Conservation (phyloP, 1,284 basidiomycete species). For the Cutaneotrichosporon dermatis region DNA sequence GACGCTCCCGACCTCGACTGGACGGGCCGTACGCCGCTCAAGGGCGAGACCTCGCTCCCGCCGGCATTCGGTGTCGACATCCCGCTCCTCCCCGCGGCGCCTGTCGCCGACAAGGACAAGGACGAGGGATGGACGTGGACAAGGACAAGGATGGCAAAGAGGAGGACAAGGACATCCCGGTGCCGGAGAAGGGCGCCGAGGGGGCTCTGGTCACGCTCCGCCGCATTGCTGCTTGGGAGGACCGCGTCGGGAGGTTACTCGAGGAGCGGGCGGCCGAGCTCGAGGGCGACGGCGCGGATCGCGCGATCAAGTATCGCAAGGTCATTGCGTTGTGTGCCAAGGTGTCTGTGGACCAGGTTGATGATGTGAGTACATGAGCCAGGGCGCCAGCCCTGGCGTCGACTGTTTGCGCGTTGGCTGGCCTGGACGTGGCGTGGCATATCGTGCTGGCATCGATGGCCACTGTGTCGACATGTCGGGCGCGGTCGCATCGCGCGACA, state of each 20-base stretch:
- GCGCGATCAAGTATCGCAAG: conserved; percentile 83
- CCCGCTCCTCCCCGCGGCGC: conserved; percentile 49
- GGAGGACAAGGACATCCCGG: conserved; percentile 25
- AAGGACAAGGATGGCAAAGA: too few species aligned
- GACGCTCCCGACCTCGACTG: conserved; percentile 57
- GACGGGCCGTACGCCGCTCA: conserved; percentile 66
- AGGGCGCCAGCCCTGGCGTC: too few species aligned
- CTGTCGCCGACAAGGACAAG: conserved; percentile 22
- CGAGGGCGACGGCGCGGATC: conserved; percentile 74
- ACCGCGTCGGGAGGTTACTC: conserved; percentile 68
- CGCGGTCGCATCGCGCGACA: too few species aligned
- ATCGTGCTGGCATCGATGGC: too few species aligned
- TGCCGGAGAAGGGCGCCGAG: conserved; percentile 54
- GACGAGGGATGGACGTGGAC: not conserved
- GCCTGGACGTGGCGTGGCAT: not conserved
- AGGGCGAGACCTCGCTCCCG: conserved; percentile 53
- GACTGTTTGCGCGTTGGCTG: too few species aligned
- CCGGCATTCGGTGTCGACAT: conserved; percentile 20
- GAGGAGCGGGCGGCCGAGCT: conserved; percentile 64
- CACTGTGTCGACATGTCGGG: too few species aligned
- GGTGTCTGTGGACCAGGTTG: conserved; percentile 79
- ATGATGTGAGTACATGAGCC: conserved; percentile 60
- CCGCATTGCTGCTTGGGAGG: conserved; percentile 75
- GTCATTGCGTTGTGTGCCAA: conserved; percentile 86
- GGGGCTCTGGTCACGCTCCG: conserved; percentile 65